Conservation (phyloP, 1,284 basidiomycete species). For the Melampsora larici-populina region DNA sequence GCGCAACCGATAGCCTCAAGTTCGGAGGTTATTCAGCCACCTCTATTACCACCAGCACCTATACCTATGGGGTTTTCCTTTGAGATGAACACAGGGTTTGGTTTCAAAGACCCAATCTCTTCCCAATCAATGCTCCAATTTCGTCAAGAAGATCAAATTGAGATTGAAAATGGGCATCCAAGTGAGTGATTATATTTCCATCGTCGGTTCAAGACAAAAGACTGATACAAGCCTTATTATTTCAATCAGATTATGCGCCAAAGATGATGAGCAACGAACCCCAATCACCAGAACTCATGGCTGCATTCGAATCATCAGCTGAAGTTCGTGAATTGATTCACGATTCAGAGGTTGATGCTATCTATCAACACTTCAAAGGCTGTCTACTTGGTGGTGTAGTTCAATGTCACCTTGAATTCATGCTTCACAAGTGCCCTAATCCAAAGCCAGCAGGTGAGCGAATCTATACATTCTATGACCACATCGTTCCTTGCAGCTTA, state of each 20-base stretch:
- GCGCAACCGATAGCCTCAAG: background rate
- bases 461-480: background rate
- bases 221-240: too few relatives aligned
- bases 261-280: background rate
- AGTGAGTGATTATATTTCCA: background rate
- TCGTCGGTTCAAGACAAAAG: too few relatives aligned
- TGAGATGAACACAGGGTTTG: background rate
- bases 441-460: conserved; percentile 8
- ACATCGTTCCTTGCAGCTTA: background rate
- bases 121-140: background rate
- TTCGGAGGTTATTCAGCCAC: background rate
- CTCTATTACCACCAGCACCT: background rate
- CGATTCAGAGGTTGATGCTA: conserved; percentile 7
- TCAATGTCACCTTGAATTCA: conserved; percentile 39
- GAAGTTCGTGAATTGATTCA: conserved; percentile 17
- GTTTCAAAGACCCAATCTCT: background rate
- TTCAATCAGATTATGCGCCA: background rate
- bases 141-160: background rate
- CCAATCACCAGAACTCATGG: background rate
- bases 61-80: background rate
- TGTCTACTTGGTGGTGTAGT: conserved; percentile 16
- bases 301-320: background rate
- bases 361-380: conserved; percentile 36
- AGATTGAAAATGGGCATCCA: background rate
- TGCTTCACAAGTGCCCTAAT: conserved; percentile 31